A percentile compares a stretch with the other conserved stretches of the same genome.
phyloP scores from a whole-genome alignment of 2,329 filamentous ascomycete genomes.

The Elsinoe ampelina region DNA sequence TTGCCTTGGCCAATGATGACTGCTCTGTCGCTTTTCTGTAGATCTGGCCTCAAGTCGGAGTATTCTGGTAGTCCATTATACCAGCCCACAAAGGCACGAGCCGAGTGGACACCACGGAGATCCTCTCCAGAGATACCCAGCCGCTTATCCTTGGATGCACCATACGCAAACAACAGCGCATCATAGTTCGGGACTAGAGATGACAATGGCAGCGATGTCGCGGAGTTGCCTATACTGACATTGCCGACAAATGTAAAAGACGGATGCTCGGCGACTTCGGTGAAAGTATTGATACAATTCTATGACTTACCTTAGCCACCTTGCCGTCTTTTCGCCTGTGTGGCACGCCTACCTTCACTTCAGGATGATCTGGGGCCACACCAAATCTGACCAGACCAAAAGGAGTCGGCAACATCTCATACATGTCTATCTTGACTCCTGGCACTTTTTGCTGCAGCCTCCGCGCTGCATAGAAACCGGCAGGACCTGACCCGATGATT shows the following conservation, averaged over 20 bases:
- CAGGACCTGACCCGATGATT: slow-evolving; percentile 85
- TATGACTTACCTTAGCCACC: slow-evolving; percentile 31
- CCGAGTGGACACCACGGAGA: slow-evolving; percentile 70
- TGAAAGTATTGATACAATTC: slow-evolving; percentile 94
- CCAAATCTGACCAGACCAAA: slow-evolving; percentile 89
- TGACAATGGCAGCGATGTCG: slow-evolving; percentile 49
- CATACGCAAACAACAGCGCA: slow-evolving; percentile 85
- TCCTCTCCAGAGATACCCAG: slow-evolving; percentile 75
- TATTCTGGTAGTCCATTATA: slow-evolving; percentile 92
- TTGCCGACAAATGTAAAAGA: slow-evolving; percentile 91
- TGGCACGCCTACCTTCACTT: slow-evolving; percentile 67
- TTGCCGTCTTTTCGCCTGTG: slow-evolving; percentile 13
- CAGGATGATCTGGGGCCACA: slow-evolving; percentile 95
- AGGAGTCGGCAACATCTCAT: slow-evolving; percentile 83
- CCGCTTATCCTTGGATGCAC: slow-evolving; percentile 72
- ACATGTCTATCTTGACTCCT: slow-evolving; percentile 80
- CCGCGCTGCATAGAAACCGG: slow-evolving; percentile 90
- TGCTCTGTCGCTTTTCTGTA: slow-evolving; percentile 68
- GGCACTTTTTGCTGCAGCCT: slow-evolving; percentile 68
- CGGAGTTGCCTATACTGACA: slow-evolving; percentile 59
- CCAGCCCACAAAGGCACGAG: slow-evolving; percentile 92
- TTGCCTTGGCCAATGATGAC: slow-evolving; percentile 92
- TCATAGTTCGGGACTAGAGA: slow-evolving; percentile 76
- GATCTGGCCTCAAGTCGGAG: slow-evolving; percentile 59
- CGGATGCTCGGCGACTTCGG: slow-evolving; percentile 71